Evolutionary conservation across 73 alveolate species (phyloP).

Genomic region (Symbiodinium pilosum): DNA sequence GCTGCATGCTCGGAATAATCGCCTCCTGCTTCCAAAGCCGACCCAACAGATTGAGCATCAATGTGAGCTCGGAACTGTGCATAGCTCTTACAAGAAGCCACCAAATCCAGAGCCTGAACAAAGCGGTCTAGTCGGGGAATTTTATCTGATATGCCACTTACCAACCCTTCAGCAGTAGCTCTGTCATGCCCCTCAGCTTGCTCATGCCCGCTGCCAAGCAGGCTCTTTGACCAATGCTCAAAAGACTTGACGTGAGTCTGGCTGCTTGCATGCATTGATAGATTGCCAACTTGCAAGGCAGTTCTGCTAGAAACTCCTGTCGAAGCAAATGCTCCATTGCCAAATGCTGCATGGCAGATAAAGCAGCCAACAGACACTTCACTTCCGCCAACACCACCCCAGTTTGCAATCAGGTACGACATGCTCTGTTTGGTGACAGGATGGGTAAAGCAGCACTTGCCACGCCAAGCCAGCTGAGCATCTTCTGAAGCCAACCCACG

Average conservation of each 20-base stretch:
- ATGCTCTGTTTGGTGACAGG: neutral
- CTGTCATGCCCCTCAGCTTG: too few species aligned
- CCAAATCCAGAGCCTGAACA: neutral
- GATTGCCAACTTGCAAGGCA: neutral
- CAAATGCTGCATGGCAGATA: neutral
- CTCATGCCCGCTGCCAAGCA: neutral
- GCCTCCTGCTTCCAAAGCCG: conserved; percentile 13
- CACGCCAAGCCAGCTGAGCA: neutral
- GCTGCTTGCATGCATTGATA: neutral
- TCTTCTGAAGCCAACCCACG: neutral
- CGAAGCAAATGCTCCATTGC: neutral
- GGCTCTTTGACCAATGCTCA: neutral
- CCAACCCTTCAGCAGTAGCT: neutral
- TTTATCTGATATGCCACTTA: neutral
- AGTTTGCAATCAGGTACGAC: neutral
- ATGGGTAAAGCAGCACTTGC: neutral
- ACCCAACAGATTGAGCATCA: neutral
- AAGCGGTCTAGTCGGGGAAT: neutral
- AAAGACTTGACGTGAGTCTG: neutral
- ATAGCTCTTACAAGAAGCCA: neutral
- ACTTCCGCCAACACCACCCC: neutral
- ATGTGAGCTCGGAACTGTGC: neutral
- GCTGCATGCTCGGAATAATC: neutral
- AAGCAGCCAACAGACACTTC: neutral
- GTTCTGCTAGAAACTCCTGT: neutral